These are phyloP conservation scores for Vairimorpha necatrix DNA, from an alignment of 371 early-diverging fungal species.

Conservation along the genomic window DNA sequence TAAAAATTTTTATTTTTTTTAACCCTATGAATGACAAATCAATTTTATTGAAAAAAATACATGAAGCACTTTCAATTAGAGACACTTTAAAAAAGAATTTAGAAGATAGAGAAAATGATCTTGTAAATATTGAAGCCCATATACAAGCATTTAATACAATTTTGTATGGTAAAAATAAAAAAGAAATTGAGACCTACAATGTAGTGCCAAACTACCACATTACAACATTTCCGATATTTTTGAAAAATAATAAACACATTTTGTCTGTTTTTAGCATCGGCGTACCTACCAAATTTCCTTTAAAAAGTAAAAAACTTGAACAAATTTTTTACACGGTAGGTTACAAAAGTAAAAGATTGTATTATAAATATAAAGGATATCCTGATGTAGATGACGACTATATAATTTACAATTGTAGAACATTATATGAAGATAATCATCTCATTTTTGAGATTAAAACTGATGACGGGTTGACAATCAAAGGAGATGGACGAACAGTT, in stretches of 20 bases:
- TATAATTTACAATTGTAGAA: conserved; percentile 10
- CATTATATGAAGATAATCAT: background rate
- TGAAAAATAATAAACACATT: conserved; percentile 9
- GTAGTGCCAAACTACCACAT: conserved; percentile 4
- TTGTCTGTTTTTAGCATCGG: background rate
- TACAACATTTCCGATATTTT: conserved; percentile 1
- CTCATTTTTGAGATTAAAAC: conserved; percentile 16
- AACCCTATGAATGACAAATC: background rate
- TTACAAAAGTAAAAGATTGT: conserved; percentile 11
- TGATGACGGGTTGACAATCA: background rate
- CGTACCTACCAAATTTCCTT: conserved; percentile 1
- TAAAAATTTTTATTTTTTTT: background rate
- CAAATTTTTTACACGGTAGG: conserved; percentile 11
- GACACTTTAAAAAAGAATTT: background rate
- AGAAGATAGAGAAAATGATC: background rate
- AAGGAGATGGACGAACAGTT: background rate
- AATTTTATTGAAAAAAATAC: background rate
- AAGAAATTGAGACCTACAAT: background rate
- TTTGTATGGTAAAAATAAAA: background rate
- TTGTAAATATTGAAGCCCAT: background rate
- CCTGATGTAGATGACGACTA: conserved; percentile 8
- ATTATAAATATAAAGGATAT: conserved; percentile 5
- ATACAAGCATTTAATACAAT: background rate
- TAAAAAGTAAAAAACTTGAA: background rate
- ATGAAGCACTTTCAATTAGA: background rate